Conservation (phyloP, 441 rosid genomes). For the Viola pubescens region DNA sequence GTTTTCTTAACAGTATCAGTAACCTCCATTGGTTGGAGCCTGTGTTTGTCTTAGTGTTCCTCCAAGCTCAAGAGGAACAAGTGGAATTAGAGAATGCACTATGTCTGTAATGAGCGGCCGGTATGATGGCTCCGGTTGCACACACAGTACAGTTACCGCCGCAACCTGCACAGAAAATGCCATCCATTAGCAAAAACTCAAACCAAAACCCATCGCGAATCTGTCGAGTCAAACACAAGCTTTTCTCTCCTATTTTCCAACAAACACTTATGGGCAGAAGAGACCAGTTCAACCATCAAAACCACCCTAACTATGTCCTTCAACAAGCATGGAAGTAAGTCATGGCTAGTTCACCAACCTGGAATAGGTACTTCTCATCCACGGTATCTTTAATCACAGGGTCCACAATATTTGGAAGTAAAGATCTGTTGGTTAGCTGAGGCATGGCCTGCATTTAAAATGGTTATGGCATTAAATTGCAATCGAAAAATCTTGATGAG, state of each 20-base stretch:
- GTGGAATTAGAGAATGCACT: conserved; percentile 78
- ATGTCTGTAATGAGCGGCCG: conserved; percentile 88
- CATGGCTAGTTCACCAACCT: conserved; percentile 37
- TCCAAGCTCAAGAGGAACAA: conserved; percentile 78
- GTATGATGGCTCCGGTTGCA: conserved; percentile 92
- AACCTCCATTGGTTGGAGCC: conserved; percentile 15
- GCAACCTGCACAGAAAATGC: conserved; percentile 52
- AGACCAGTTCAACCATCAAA: not conserved
- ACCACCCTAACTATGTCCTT: too few relatives aligned
- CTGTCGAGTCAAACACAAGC: not conserved
- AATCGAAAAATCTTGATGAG: not conserved
- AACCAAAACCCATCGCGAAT: not conserved
- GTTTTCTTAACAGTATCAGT: not conserved
- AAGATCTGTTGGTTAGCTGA: conserved; percentile 81
- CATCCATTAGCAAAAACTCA: not conserved
- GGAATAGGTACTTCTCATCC: conserved; percentile 87
- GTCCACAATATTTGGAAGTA: conserved; percentile 78
- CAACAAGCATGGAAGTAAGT: too few relatives aligned
- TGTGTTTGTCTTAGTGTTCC: conserved; percentile 62
- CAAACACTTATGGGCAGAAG: not conserved
- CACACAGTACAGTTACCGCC: conserved; percentile 86
- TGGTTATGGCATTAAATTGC: conserved; percentile 1
- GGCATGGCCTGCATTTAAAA: conserved; percentile 82
- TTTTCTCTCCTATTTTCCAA: conserved; percentile 3
- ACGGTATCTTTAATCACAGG: conserved; percentile 69